Evolutionary conservation across 2,329 filamentous ascomycete species (phyloP), one percentile per base, ranked within the genome.

Genomic region (Colletotrichum cordylinicola): DNA sequence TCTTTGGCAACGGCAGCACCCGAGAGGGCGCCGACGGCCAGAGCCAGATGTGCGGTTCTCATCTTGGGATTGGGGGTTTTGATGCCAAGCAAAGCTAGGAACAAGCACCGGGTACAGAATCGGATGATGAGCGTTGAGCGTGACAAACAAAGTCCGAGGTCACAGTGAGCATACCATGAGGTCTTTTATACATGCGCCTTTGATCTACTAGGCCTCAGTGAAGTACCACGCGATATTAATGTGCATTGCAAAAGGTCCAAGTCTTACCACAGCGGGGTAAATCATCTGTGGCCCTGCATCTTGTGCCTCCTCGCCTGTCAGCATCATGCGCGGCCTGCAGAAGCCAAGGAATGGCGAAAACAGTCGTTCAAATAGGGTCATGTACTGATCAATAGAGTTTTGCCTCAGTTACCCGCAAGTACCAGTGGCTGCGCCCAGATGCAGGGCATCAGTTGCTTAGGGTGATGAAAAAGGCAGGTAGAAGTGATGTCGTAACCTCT

Each of bases 1-100:
- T 79, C 78, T 39, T 72, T 78, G 67, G 77, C 72, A 16, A 69
- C 24, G 48, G 68, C n/a, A 6, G 27, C 27, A 15, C 60, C 52
- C 29, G 72, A 71, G 4, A 74, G 60, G 67, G 52, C 61, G 8
- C 67, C 31, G 15, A 74, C 60, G 27, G 52, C 67, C 9, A 72
- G 4, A 52, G 31, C 29, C 24, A 74, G 16, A 24, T 65, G 21
- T 15, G 13, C 21, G 7, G 72, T 61, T 66, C 62, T 71, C 72
- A 74, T 74, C 18, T 52, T 71, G 29, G 2, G 13, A 58, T 29
- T 58, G 6, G 27, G 6, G 21, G 18, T 18, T 9, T 7, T 48
- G 6, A 48, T 13, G 43, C 43, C 43, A 52, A 52, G 43, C 0
- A 13, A 58, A 0, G 1, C 55, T 58, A n/a, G 55, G 55, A 58